Evolutionary conservation across 768 basidiomycete genomes (phyloP), one percentile per base, ranked within the genome.

Genomic region (Pulveroboletus ravenelii): DNA sequence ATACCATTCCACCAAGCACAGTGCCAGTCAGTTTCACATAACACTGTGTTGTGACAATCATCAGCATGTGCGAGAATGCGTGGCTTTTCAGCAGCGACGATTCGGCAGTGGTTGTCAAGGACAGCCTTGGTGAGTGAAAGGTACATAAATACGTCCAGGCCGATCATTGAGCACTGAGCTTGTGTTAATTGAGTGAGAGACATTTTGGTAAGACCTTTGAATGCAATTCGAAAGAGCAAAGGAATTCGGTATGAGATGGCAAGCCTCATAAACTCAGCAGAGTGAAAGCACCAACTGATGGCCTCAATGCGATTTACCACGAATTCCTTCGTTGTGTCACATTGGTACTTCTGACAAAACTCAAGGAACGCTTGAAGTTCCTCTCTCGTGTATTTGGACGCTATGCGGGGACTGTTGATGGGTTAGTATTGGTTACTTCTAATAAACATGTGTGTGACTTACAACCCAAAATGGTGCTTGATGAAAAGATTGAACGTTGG

Each of bases 1-100:
- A 29, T 29, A 29, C 27, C 27, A 29, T 29, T 29, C 27, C 27
- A 29, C 27, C 27, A 29, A 29, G 27, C 27, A 29, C 8, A 8
- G 27, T 29, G 27, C 27, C 29, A 30, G 29, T 30, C 10, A 10
- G 29, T 4, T 8, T 30, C 29, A 30, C 29, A 30, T 4, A 30
- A 30, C 6, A 8, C 3, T 30, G 29, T 30, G 6, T 30, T 4
- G 2, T 30, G 3, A 8, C 29, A 30, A 32, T 49, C 40, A 1
- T 38, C 42, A 3, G 42, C 18, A 37, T 58, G 51, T 1, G 23
- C 1, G 1, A 36, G 2, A 17, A 53, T 48, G 3, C 1, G 29
- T 9, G 55, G 57, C 20, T 41, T 35, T 44, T 58, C 43, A 1
- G 41, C n/a, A 23, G 55, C 52, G 27, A 59, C 10, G 6, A 56